Percentiles rank a stretch among this genome's conserved stretches.
Evolutionary conservation across 306 rosid species (phyloP).

Genomic region (Urtica urens): DNA sequence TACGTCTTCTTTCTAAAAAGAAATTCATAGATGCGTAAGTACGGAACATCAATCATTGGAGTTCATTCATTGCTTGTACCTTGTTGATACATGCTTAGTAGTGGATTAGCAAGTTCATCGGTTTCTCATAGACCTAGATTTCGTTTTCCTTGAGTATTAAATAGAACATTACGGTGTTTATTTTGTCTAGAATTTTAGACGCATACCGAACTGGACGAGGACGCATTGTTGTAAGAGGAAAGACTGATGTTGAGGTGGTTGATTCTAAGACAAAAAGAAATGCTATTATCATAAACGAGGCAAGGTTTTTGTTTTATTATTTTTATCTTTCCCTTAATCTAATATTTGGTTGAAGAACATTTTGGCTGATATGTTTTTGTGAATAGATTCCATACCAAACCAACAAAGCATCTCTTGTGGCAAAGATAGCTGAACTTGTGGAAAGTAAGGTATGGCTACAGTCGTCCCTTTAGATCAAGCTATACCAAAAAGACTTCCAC

Average conservation of each 20-base stretch:
- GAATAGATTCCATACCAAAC: constrained; percentile 88
- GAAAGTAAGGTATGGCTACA: constrained; percentile 86
- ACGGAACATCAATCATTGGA: too few relatives aligned
- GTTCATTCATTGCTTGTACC: too few relatives aligned
- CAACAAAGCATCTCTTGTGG: constrained; percentile 78
- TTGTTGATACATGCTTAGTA: too few relatives aligned
- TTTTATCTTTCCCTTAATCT: constrained; percentile 11
- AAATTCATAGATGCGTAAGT: too few relatives aligned
- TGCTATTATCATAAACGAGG: constrained; percentile 87
- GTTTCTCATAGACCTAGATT: not conserved
- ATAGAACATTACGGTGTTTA: constrained; percentile 15
- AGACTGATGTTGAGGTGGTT: constrained; percentile 77
- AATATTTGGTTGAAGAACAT: constrained; percentile 5
- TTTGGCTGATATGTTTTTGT: not conserved
- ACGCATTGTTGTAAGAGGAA: constrained; percentile 77
- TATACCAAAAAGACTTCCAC: too few relatives aligned
- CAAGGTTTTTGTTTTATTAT: constrained; percentile 15
- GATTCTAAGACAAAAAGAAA: constrained; percentile 68
- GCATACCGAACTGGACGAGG: constrained; percentile 95
- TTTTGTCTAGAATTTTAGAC: constrained; percentile 64
- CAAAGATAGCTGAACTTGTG: constrained; percentile 94
- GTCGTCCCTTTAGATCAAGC: too few relatives aligned
- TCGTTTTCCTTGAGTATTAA: constrained; percentile 1
- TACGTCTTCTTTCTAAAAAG: too few relatives aligned
- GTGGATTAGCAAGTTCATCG: too few relatives aligned